A percentile compares a stretch with the other conserved stretches of the same genome.
phyloP scores from a whole-genome alignment of 768 basidiomycete species.

The Cyclocybe aegerita region DNA sequence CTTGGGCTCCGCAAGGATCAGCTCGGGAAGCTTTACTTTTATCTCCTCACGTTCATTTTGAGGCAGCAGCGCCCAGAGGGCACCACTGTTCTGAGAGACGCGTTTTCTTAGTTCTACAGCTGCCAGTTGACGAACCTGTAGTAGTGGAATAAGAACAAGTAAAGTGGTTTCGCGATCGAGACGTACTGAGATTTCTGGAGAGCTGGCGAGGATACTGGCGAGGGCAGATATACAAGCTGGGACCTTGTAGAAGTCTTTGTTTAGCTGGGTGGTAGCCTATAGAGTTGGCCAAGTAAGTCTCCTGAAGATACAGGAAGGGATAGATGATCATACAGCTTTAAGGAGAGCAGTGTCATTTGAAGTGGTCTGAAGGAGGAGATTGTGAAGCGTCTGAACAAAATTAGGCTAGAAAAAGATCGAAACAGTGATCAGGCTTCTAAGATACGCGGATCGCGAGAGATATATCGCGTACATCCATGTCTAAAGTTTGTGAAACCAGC shows the following conservation, averaged over 20 bases:
- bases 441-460: slow-evolving; percentile 7
- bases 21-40: slow-evolving; percentile 78
- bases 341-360: slow-evolving; percentile 87
- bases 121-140: slow-evolving; percentile 92
- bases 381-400: slow-evolving; percentile 81
- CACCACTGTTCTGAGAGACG: slow-evolving; percentile 73
- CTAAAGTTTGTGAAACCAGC: slow-evolving; percentile 22
- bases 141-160: slow-evolving; percentile 4
- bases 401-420: slow-evolving; percentile 45
- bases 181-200: slow-evolving; percentile 82
- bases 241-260: slow-evolving; percentile 91
- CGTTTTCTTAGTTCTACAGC: slow-evolving; percentile 97
- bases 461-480: slow-evolving; percentile 49
- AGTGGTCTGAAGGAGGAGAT: slow-evolving; percentile 81
- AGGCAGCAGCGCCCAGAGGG: slow-evolving; percentile 75
- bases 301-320: slow-evolving; percentile 9
- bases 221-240: slow-evolving; percentile 90
- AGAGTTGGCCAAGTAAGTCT: slow-evolving; percentile 5
- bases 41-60: slow-evolving; percentile 75
- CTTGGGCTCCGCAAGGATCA: slow-evolving; percentile 79
- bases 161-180: slow-evolving; percentile 8
- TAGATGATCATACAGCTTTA: slow-evolving; percentile 69
- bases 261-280: slow-evolving; percentile 89
- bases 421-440: slow-evolving; percentile 16
- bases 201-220: slow-evolving; percentile 80